Evolutionary conservation across 2,329 filamentous ascomycete species (phyloP), one percentile per base, ranked within the genome.

Genomic region (Zasmidium cellare): DNA sequence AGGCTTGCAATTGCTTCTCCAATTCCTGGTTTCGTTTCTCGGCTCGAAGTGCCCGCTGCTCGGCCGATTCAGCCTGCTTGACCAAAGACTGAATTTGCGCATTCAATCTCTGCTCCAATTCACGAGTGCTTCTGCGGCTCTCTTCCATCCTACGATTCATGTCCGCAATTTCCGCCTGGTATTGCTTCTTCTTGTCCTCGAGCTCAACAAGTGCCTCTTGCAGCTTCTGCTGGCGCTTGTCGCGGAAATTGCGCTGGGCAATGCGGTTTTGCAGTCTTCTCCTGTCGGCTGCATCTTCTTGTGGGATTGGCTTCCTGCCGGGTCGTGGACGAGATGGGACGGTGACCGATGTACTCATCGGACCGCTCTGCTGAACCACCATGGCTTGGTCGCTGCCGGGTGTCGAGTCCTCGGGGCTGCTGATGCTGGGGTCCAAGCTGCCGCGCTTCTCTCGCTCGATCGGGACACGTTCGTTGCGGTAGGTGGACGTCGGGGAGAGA

Each of bases 221-320:
- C 19, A 56, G 53, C 46, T 56, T 89, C 22, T 91, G 90, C 1
- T 91, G 91, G 62, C 93, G 85, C 57, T 93, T 83, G 76, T 96
- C 92, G 31, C 93, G 84, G 75, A 97, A 97, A 1, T 90, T 91
- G 58, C 93, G 82, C 77, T 97, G 93, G 2, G 93, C 93, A 48
- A 91, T 90, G 59, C 94, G 85, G 74, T 97, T 97, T 77, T 97
- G 94, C 1, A 91, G 90, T 79, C 97, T 96, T 65, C 94, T 86
- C 78, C 96, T 96, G 46, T 92, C 96, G 1, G 90, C 90, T 14
- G 92, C 92, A 53, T 92, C 96, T 71, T 97, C 92, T 48, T 91
- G 91, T 24, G 62, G 55, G 48, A 73, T 67, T 2, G 93, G 92
- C 81, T 97, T 97, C 67, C 93, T 87, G 50, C 93, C 93, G 20